Evolutionary conservation across 306 rosid species (phyloP), one percentile per base, ranked within the genome.

Genomic region (Neltuma alba): DNA sequence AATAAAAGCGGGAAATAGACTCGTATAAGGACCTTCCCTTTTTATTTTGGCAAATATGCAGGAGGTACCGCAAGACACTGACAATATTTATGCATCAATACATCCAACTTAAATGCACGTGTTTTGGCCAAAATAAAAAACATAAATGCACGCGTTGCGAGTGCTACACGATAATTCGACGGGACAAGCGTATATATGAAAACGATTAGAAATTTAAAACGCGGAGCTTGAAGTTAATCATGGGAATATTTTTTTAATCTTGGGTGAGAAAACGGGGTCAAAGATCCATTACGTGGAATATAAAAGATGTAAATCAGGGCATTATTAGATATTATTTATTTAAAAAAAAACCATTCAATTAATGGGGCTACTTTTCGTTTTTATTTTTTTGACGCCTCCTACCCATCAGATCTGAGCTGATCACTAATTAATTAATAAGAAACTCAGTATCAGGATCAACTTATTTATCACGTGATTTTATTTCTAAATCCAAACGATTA

Each of bases 391-490:
- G 18, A 25, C 64, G 33, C 64, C 34, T 9, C 2, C 34, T 25
- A 14, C 13, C 18, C 31, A 55, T 25, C 34, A 10, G 64, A 60
- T 28, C 66, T 1, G 37, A 27, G 3, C n/a, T 13, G 1, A 28
- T 60, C 4, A 12, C 31, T 30, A 1, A 60, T 60, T 37, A 40
- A 9, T 10, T 9, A 40, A 40, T 40, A 40, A 40, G 44, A 40
- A 10, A 40, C 44, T 1, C 13, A 18, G 12, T 6, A 27, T 25
- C 0, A 27, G 0, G 18, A 25, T 58, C 7, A 37, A 37, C 40
- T 62, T 62, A 62, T 62, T 61, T 62, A 62, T 62, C 37, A 62
- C 33, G 68, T 30, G 68, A 4, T 31, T 31, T 62, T 30, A 62
- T 30, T 5, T 31, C 44, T 0, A n/a, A n/a, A n/a, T n/a, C n/a